A percentile compares a stretch with the other conserved stretches of the same genome.
phyloP scores from a whole-genome alignment of 768 basidiomycete genomes.

The Podaxis sp. region DNA sequence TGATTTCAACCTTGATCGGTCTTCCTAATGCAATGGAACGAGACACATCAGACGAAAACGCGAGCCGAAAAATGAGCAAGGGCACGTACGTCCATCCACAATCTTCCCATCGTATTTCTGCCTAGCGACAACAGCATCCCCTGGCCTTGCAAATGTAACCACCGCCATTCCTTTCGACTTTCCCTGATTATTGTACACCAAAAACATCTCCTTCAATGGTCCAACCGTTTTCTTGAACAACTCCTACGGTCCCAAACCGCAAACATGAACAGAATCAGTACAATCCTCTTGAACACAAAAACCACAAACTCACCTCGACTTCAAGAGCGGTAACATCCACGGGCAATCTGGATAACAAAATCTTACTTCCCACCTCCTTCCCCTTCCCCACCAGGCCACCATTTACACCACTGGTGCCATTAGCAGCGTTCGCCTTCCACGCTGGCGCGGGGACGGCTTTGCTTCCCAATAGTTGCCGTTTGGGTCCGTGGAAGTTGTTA shows the following conservation, averaged over 20 bases:
- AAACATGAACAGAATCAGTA: not conserved
- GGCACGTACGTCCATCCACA: conserved; percentile 54
- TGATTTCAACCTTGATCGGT: conserved; percentile 62
- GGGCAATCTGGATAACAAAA: conserved; percentile 62
- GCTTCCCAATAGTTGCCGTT: conserved; percentile 55
- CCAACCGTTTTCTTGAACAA: conserved; percentile 76
- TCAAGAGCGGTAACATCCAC: conserved; percentile 66
- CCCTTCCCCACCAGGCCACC: conserved; percentile 24
- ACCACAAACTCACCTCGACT: conserved; percentile 47
- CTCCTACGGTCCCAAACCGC: conserved; percentile 37
- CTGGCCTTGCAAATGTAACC: conserved; percentile 58
- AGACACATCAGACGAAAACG: not conserved
- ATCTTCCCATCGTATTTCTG: conserved; percentile 73
- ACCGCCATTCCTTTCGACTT: conserved; percentile 80
- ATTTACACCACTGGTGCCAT: conserved; percentile 7
- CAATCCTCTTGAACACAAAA: not conserved
- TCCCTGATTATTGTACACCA: conserved; percentile 74
- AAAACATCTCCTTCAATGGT: conserved; percentile 62
- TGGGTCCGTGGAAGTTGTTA: conserved; percentile 47
- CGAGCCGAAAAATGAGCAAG: not conserved
- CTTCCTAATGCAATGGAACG: conserved; percentile 38
- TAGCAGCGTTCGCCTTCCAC: conserved; percentile 41
- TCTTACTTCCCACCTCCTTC: conserved; percentile 54
- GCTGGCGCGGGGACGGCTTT: conserved; percentile 55
- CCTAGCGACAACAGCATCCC: conserved; percentile 59